Percentiles rank a stretch among this genome's conserved stretches.
phyloP scores from a whole-genome alignment of 2,329 filamentous ascomycete genomes.

The Eutypa lata region DNA sequence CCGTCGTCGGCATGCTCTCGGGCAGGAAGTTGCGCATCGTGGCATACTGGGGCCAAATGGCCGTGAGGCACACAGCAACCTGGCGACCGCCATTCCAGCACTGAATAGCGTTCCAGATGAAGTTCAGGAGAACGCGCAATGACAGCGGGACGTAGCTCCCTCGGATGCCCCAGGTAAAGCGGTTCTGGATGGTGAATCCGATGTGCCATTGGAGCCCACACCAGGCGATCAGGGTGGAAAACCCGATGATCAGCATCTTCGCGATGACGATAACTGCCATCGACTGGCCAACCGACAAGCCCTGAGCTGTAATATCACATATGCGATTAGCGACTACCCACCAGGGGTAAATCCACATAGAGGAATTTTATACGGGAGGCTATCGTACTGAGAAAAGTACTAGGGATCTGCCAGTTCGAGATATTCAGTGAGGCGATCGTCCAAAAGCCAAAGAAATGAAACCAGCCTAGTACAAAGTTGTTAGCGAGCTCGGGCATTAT shows the following conservation, averaged over 20 bases:
- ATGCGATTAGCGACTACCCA: background rate
- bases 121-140: slow-evolving; percentile 46
- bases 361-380: background rate
- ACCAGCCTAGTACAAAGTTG: slow-evolving; percentile 26
- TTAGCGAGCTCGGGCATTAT: background rate
- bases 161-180: slow-evolving; percentile 47
- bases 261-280: slow-evolving; percentile 46
- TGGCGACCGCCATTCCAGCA: slow-evolving; percentile 36
- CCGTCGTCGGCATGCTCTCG: slow-evolving; percentile 32
- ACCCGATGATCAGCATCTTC: slow-evolving; percentile 37
- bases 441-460: slow-evolving; percentile 43
- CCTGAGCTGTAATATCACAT: slow-evolving; percentile 27
- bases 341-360: background rate
- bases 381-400: slow-evolving; percentile 36
- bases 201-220: slow-evolving; percentile 48
- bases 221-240: slow-evolving; percentile 43
- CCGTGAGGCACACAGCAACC: slow-evolving; percentile 37
- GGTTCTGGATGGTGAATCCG: slow-evolving; percentile 47
- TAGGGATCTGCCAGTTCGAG: slow-evolving; percentile 45
- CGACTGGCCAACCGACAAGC: slow-evolving; percentile 44
- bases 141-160: slow-evolving; percentile 46
- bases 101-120: slow-evolving; percentile 48
- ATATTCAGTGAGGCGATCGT: slow-evolving; percentile 36
- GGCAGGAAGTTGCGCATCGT: slow-evolving; percentile 44
- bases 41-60: slow-evolving; percentile 42